Base-by-base conservation (phyloP, 805 yeast species). In the Metschnikowia shivogae region DNA sequence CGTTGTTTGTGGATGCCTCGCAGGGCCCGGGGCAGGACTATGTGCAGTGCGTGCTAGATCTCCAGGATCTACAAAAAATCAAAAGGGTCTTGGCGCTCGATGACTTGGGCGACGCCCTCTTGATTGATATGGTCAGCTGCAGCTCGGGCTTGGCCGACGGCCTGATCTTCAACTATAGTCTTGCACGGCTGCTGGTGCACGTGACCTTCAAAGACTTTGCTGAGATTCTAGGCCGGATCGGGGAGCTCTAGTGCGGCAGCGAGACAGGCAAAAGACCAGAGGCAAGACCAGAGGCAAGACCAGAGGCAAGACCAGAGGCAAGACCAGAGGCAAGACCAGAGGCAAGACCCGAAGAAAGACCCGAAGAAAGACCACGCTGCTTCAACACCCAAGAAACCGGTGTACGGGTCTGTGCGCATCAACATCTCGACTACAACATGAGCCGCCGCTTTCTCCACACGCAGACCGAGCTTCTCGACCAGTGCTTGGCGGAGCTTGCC, bases 121-220 rank as follows among this genome's bases (percentile, higher is more conserved):
- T 71, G 30, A 71, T 71, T 6, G 75, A 71, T 43, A 71, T 71
- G 76, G 53, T 71, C 9, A 63, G 73, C 33, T 65, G 73, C 30
- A 57, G 67, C 33, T 39, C 60, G 5, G 56, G 61, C 9, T 64
- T 59, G 33, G 46, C 59, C 1, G 51, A 55, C 8, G 74, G 71
- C 1, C 53, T 56, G 6, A 30, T 62, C 4, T 47, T 60, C 19
- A 67, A 62, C 47, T 71, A 61, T 45, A 62, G 62, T 42, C 57
- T 62, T 20, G 45, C 56, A 9, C 57, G 59, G 36, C 44, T 45
- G 9, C 71, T 69, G 1, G 47, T 66, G 9, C 56, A 53, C 34
- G 60, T 71, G 7, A 45, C 53, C 4, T 61, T 71, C 43, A 69
- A 68, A 47, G 75, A 68, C 44, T 71, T 71, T 57, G 75, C 72